phyloP scores from a whole-genome alignment of 768 basidiomycete species.

The Rhodocollybia butyracea region DNA sequence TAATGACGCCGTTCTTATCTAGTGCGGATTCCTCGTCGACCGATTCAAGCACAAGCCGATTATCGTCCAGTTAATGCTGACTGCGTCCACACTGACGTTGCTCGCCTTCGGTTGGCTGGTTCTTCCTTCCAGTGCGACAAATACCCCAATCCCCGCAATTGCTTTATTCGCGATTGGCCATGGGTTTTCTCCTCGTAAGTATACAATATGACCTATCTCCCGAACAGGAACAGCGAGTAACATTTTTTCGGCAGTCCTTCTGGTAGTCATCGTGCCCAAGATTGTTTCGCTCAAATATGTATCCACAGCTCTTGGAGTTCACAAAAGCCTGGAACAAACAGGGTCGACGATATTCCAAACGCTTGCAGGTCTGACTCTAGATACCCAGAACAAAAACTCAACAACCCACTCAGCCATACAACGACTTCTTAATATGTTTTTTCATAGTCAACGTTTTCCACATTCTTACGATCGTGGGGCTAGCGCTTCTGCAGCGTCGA shows the following conservation, averaged over 20 bases:
- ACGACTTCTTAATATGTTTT: conserved; percentile 54
- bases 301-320: conserved; percentile 73
- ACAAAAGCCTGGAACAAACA: conserved; percentile 76
- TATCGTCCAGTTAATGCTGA: conserved; percentile 52
- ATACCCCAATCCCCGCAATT: conserved; percentile 59
- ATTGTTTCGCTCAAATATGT: conserved; percentile 71
- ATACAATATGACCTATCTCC: neutral
- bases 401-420: conserved; percentile 38
- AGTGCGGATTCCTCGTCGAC: conserved; percentile 72
- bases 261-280: conserved; percentile 72
- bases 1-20: conserved; percentile 1
- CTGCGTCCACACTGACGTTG: conserved; percentile 59
- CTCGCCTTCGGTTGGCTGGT: conserved; percentile 66
- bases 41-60: conserved; percentile 52
- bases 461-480: conserved; percentile 43
- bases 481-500: conserved; percentile 45
- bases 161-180: conserved; percentile 61
- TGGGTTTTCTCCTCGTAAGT: conserved; percentile 69
- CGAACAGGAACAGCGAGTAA: too few relatives aligned
- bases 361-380: conserved; percentile 65
- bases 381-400: conserved; percentile 34
- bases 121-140: conserved; percentile 54
- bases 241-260: conserved; percentile 44
- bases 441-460: conserved; percentile 56
- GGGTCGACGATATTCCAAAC: conserved; percentile 74